Evolutionary conservation across 192 early-diverging fungal genomes (phyloP).

Genomic region (Mortierella hygrophila): DNA sequence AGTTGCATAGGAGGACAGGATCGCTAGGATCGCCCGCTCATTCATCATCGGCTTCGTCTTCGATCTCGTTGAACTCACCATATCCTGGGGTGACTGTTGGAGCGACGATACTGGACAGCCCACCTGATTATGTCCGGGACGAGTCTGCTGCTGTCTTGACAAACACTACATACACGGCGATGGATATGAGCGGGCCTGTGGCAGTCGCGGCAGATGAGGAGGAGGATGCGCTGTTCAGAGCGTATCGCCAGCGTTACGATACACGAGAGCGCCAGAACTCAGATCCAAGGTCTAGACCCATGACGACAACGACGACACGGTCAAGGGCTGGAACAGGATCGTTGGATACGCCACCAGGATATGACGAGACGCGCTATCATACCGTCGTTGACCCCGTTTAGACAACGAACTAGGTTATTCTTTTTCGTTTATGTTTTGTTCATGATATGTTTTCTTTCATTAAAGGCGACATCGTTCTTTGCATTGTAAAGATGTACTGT

Average conservation of each 20-base stretch:
- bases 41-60: constrained; percentile 48
- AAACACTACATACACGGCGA: background rate
- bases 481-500: no score
- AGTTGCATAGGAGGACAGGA: constrained; percentile 28
- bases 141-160: background rate
- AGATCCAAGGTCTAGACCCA: constrained; percentile 21
- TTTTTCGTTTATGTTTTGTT: background rate
- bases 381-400: constrained; percentile 45
- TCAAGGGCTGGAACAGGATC: background rate
- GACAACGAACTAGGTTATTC: background rate
- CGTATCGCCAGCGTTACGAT: constrained; percentile 47
- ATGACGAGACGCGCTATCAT: constrained; percentile 43
- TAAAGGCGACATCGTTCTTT: background rate
- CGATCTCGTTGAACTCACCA: constrained; percentile 37
- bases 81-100: background rate
- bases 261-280: constrained; percentile 25
- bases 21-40: constrained; percentile 44
- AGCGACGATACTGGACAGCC: constrained; percentile 18
- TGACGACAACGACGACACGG: constrained; percentile 5
- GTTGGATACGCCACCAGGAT: constrained; percentile 48
- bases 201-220: constrained; percentile 4
- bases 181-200: background rate
- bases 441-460: background rate
- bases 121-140: constrained; percentile 45
- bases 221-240: constrained; percentile 45